Base-by-base conservation (phyloP, 2,329 filamentous ascomycete genomes). In the Onygena corvina region DNA sequence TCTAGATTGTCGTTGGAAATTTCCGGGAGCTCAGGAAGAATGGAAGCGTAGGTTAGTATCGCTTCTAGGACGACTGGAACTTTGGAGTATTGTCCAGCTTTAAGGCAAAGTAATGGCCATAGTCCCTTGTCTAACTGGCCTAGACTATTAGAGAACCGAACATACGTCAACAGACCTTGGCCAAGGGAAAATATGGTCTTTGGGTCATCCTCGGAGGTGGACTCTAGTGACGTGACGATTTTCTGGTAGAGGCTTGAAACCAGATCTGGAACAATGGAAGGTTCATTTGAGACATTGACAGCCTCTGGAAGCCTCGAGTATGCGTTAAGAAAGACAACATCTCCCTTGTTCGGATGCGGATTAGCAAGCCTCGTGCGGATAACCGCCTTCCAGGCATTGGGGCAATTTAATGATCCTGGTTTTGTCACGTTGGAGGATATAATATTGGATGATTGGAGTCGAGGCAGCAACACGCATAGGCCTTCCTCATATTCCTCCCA, bases 181-280 rank as follows among this genome's bases (percentile, higher is more conserved):
- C 83, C 84, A 50, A 83, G 74, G 46, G 86, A 84, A 56, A 92
- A 87, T 30, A 78, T 74, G n/a, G 79, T 76, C 60, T 82, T 76
- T 53, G 82, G 76, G 2, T 76, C 78, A 1, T 74, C 72, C 8
- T 74, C 72, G 4, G 75, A 75, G 1, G 77, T 78, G 5, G 80
- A 78, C 16, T 77, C 71, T 38, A 86, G 67, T 0, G 81, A 79
- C 20, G 81, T 72, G 56, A 80, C 78, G 33, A 86, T 64, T 59
- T 84, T 84, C 49, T 76, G 72, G 30, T 84, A 72, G 18, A 87
- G 65, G 27, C 81, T 72, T 57, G 83, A 76, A 1, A 79, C 75
- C 56, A 86, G 79, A 52, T 80, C 76, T 1, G 79, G 76, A 51
- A 79, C 76, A 1, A 81, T 81, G 3, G 80, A 80, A 18, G 81